Evolutionary conservation across 805 yeast genomes (phyloP).

Genomic region (Yarrowia osloensis): DNA sequence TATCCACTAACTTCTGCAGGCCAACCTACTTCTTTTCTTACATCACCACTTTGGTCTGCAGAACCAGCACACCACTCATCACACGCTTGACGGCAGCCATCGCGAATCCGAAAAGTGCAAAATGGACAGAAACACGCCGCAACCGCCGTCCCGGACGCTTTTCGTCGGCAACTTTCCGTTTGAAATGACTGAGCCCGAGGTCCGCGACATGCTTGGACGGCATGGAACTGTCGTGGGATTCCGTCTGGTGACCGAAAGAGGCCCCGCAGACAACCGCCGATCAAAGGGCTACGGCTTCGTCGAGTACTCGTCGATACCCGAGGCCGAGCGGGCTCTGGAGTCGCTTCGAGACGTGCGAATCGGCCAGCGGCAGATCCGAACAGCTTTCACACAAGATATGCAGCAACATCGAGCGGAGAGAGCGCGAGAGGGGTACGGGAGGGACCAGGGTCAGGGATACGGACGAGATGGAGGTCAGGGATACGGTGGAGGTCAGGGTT

Average conservation of each 20-base stretch:
- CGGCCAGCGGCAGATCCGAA: slow-evolving; percentile 35
- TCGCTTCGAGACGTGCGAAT: slow-evolving; percentile 33
- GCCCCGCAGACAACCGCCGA: slow-evolving; percentile 32
- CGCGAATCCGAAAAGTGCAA: neutral
- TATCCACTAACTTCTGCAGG: neutral
- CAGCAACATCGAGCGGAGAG: slow-evolving; percentile 23
- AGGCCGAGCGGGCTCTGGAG: slow-evolving; percentile 35
- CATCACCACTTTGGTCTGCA: neutral
- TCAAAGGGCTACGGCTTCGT: slow-evolving; percentile 38
- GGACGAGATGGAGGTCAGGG: neutral
- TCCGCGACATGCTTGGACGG: slow-evolving; percentile 33
- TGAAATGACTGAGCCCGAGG: slow-evolving; percentile 36
- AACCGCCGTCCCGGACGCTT: slow-evolving; percentile 34
- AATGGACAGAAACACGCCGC: slow-evolving; percentile 24
- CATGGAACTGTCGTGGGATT: slow-evolving; percentile 35
- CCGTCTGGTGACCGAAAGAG: slow-evolving; percentile 36
- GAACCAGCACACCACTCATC: neutral
- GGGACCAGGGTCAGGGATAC: neutral
- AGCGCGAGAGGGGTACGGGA: neutral
- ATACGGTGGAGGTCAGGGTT: neutral
- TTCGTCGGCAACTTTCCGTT: slow-evolving; percentile 40
- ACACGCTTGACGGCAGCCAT: neutral
- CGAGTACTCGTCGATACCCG: slow-evolving; percentile 35
- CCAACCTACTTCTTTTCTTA: neutral
- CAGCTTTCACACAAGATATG: slow-evolving; percentile 36